Conservation (phyloP, 1,284 basidiomycete species). For the Inonotus obliquus region DNA sequence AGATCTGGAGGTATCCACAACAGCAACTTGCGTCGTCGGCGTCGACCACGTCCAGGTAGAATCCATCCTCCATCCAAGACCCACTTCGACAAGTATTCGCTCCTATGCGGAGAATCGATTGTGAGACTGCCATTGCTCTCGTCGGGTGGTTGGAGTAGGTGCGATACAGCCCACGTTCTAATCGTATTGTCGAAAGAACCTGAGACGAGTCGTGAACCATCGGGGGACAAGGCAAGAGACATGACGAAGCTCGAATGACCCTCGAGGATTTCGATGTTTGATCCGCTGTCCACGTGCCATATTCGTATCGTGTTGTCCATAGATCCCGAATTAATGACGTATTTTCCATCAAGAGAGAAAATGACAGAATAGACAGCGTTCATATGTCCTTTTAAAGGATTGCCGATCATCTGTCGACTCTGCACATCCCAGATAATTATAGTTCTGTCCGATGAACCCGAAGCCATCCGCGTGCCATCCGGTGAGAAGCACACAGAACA, state of each 20-base stretch:
- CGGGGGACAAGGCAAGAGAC: slow-evolving; percentile 3
- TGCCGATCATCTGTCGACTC: background rate
- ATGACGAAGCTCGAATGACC: background rate
- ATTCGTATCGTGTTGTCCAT: background rate
- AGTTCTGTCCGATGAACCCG: background rate
- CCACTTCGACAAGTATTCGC: background rate
- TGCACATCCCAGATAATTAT: background rate
- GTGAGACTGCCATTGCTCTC: background rate
- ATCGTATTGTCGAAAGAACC: slow-evolving; percentile 8
- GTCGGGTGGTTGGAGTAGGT: background rate
- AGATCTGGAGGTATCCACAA: slow-evolving; percentile 1
- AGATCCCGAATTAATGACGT: background rate
- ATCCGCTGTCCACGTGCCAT: background rate
- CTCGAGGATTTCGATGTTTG: too few relatives aligned
- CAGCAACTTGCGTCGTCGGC: background rate
- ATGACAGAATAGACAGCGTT: background rate
- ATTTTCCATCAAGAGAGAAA: background rate
- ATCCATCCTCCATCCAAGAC: slow-evolving; percentile 4
- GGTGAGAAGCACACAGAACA: background rate
- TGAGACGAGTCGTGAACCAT: background rate
- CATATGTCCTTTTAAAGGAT: background rate
- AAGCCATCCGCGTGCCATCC: background rate
- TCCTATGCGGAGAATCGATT: background rate
- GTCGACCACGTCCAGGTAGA: background rate
- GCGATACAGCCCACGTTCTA: slow-evolving; percentile 15